Conservation (phyloP, 495 filamentous ascomycete genomes). For the Zalerion maritima region DNA sequence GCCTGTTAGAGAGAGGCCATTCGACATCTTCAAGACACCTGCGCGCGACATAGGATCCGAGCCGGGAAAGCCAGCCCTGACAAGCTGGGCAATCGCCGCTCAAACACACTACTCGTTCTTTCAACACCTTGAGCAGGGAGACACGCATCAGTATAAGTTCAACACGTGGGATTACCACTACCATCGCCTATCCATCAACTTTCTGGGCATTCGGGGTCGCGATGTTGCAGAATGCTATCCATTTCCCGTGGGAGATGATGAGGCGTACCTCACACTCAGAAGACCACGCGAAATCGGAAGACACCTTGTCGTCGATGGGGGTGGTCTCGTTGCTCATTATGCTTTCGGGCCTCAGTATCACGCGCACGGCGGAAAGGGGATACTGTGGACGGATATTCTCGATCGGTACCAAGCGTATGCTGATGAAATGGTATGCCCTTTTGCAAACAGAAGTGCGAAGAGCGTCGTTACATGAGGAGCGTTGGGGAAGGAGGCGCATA, state of each 20-base stretch:
- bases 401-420: conserved; percentile 37
- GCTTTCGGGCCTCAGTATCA: conserved; percentile 24
- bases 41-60: conserved; percentile 3
- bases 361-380: conserved; percentile 14
- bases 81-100: conserved; percentile 34
- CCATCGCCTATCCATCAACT: conserved; percentile 27
- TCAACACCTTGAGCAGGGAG: conserved; percentile 30
- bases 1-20: conserved; percentile 16
- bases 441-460: too few species aligned
- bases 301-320: conserved; percentile 35
- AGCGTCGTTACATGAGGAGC: too few species aligned
- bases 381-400: conserved; percentile 37
- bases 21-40: conserved; percentile 24
- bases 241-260: conserved; percentile 16
- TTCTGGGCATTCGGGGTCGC: conserved; percentile 32
- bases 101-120: conserved; percentile 43
- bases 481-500: too few species aligned
- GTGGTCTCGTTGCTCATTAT: conserved; percentile 36
- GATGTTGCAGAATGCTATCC: conserved; percentile 19
- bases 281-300: conserved; percentile 11
- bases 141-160: conserved; percentile 36
- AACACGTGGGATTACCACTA: conserved; percentile 33
- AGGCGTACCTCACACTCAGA: conserved; percentile 16
- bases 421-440: too few species aligned
- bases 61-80: conserved; percentile 15